Evolutionary conservation across 306 rosid species (phyloP), one percentile per base, ranked within the genome.

Genomic region (Hippophae tibetana): DNA sequence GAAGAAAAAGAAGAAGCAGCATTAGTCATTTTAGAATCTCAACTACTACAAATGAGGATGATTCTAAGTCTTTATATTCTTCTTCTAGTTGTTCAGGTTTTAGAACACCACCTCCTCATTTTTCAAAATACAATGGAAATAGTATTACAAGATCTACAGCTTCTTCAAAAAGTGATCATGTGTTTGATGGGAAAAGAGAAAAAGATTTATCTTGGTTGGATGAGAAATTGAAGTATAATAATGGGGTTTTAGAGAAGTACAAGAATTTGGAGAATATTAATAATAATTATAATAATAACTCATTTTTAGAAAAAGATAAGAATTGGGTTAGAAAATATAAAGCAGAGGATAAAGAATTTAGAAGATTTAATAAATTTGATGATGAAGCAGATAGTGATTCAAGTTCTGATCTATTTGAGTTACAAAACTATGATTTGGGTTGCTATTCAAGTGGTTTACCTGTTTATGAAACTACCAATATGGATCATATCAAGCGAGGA

Each of bases 331-430:
- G 38, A 2, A 31, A 31, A 31, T 31, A 4, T 31, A 31, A 31
- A 31, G 5, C 38, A 31, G 38, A 31, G 38, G 38, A 31, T 31
- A 31, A 31, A 2, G 38, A 31, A 41, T 68, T 49, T 63, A 27
- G 43, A 68, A 69, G 67, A 63, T 66, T 71, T 3, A 44, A 63
- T 60, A 82, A 80, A 25, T 70, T 72, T 9, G 98, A 84, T 69
- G 87, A 86, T 42, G 93, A 93, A 43, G 97, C 72, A 44, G 99
- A 92, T 4, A 86, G 97, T 75, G 99, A 92, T 74, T 92, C 99
- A 54, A 92, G 97, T 56, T 92, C 99, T 51, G 99, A 92, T 75
- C 80, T 92, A 61, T 92, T 92, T 68, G 99, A 92, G 68, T 67
- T 92, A 77, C 99, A 88, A 68, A 92, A 81, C 82, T 92, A 83